Percentiles rank a stretch among this genome's conserved stretches.
Evolutionary conservation across 2,329 filamentous ascomycete genomes (phyloP).

Genomic region (Cryphonectria nitschkei): DNA sequence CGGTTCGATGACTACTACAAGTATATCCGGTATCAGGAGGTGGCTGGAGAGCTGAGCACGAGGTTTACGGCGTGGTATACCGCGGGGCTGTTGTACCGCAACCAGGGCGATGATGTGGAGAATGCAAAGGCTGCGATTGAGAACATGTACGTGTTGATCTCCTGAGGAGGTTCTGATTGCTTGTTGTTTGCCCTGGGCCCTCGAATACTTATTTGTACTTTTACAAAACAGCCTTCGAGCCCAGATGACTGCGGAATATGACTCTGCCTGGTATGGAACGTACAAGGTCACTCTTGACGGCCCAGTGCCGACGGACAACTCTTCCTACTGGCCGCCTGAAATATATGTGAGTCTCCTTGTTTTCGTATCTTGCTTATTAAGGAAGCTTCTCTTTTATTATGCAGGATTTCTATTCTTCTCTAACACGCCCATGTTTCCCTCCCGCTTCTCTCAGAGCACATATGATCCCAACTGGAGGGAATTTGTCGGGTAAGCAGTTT

Average conservation of each 20-base stretch:
- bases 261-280: conserved; percentile 47
- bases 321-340: conserved; percentile 38
- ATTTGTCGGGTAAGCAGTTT: conserved; percentile 38
- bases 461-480: conserved; percentile 44
- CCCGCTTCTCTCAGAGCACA: conserved; percentile 16
- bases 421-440: not conserved
- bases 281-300: conserved; percentile 46
- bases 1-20: conserved; percentile 48
- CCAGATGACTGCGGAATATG: conserved; percentile 43
- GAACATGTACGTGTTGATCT: conserved; percentile 36
- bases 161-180: too few species aligned
- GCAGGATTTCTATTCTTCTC: too few species aligned
- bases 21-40: conserved; percentile 46
- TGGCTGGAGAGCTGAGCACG: conserved; percentile 45
- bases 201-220: not conserved
- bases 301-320: conserved; percentile 42
- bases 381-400: too few species aligned
- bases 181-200: not conserved
- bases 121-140: conserved; percentile 42
- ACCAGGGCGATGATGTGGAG: conserved; percentile 40
- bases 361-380: too few species aligned
- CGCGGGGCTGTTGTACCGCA: conserved; percentile 42
- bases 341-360: conserved; percentile 37
- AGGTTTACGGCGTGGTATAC: conserved; percentile 50
- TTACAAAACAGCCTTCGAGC: not conserved